Evolutionary conservation across 2,329 filamentous ascomycete genomes (phyloP).

Genomic region (Clarireedia paspali): DNA sequence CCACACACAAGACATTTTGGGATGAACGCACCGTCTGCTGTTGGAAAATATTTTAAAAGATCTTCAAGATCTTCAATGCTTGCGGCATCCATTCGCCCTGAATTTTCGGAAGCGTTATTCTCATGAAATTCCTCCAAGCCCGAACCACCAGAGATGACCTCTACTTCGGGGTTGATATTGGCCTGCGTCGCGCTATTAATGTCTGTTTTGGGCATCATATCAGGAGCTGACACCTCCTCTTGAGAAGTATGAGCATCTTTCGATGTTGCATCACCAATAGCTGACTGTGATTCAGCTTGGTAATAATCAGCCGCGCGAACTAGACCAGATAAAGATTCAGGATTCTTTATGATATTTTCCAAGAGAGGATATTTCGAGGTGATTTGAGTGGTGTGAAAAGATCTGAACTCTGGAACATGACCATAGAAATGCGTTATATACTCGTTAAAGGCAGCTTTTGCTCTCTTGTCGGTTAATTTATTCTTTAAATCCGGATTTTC

Average conservation of each 20-base stretch:
- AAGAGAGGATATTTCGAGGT: not conserved
- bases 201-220: no score
- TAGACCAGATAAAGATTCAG: not conserved
- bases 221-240: no score
- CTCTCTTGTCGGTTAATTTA: not conserved
- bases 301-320: not conserved
- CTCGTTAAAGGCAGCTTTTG: slow-evolving; percentile 7
- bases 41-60: slow-evolving; percentile 38
- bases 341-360: no score
- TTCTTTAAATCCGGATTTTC: slow-evolving; percentile 2
- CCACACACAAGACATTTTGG: slow-evolving; percentile 45
- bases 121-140: not conserved
- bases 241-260: not conserved
- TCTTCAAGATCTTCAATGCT: not conserved
- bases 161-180: not conserved
- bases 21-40: slow-evolving; percentile 23
- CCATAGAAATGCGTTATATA: slow-evolving; percentile 6
- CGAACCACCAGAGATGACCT: not conserved
- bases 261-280: not conserved
- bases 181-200: not conserved
- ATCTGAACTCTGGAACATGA: not conserved
- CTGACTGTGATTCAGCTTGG: not conserved
- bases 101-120: not conserved
- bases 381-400: not conserved
- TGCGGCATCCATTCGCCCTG: not conserved